A percentile compares a stretch with the other conserved stretches of the same genome.
Evolutionary conservation across 1,284 basidiomycete genomes (phyloP).

Genomic region (Laetiporus sulphureus): DNA sequence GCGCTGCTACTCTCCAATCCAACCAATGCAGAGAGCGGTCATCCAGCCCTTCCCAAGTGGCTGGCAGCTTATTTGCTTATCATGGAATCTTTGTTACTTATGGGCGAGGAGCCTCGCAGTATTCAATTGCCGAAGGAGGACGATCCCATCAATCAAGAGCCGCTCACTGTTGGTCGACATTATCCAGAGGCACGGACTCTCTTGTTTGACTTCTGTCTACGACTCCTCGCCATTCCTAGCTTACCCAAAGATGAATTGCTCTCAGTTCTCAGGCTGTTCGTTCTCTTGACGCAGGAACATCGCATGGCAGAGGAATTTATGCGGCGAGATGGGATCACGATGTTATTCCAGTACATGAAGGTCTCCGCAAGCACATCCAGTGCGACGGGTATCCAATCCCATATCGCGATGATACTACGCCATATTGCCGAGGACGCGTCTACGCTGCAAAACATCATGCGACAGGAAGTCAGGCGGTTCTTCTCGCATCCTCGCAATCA

Average conservation of each 20-base stretch:
- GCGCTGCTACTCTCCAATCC: slow-evolving; percentile 57
- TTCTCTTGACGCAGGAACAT: slow-evolving; percentile 74
- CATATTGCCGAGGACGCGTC: slow-evolving; percentile 81
- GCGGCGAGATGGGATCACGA: slow-evolving; percentile 52
- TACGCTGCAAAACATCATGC: slow-evolving; percentile 70
- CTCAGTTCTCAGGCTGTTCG: slow-evolving; percentile 73
- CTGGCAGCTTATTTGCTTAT: slow-evolving; percentile 77
- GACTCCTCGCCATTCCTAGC: slow-evolving; percentile 54
- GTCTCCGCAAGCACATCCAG: slow-evolving; percentile 36
- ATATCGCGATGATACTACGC: slow-evolving; percentile 83
- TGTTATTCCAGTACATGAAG: slow-evolving; percentile 65
- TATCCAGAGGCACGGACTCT: slow-evolving; percentile 56
- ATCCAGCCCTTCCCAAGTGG: slow-evolving; percentile 69
- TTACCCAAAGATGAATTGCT: slow-evolving; percentile 76
- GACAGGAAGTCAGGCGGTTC: slow-evolving; percentile 75
- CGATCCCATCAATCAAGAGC: slow-evolving; percentile 48
- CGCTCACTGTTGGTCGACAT: slow-evolving; percentile 48
- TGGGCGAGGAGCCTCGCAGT: slow-evolving; percentile 64
- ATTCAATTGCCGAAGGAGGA: slow-evolving; percentile 63
- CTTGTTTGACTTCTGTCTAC: slow-evolving; percentile 70
- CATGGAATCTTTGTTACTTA: slow-evolving; percentile 73
- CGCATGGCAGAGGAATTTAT: slow-evolving; percentile 55
- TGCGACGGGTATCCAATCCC: slow-evolving; percentile 70
- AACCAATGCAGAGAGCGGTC: slow-evolving; percentile 39
- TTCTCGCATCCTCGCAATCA: slow-evolving; percentile 67